Evolutionary conservation across 495 filamentous ascomycete genomes (phyloP).

Genomic region (Penicillium paradoxum): DNA sequence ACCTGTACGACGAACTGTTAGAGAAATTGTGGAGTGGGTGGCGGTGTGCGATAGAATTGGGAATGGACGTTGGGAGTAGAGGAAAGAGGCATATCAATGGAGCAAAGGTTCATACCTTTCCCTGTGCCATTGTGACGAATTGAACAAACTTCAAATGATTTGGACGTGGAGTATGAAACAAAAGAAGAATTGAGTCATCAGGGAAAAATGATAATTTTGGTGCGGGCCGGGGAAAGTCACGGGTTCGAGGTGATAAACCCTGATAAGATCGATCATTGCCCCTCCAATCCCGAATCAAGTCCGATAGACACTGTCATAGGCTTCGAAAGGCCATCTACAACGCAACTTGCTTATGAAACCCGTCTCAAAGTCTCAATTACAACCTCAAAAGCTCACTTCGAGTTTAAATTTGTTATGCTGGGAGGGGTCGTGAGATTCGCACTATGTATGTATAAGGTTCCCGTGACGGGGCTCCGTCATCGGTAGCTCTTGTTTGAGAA

Average conservation of each 20-base stretch:
- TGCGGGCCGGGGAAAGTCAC: slow-evolving; percentile 25
- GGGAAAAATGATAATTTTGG: slow-evolving; percentile 26
- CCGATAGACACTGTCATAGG: neutral
- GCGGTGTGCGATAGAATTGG: slow-evolving; percentile 18
- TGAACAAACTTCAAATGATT: slow-evolving; percentile 6
- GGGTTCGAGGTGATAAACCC: slow-evolving; percentile 24
- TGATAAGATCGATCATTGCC: slow-evolving; percentile 14
- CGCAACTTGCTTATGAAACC: no score
- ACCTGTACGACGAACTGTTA: slow-evolving; percentile 26
- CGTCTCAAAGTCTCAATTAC: no score
- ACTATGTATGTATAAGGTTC: neutral
- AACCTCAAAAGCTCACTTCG: no score
- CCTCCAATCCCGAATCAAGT: slow-evolving; percentile 2
- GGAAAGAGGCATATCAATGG: neutral
- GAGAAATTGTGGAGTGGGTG: slow-evolving; percentile 10
- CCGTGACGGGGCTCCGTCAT: slow-evolving; percentile 1
- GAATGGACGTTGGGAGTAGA: neutral
- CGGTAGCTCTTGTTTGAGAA: neutral
- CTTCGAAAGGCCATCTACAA: no score
- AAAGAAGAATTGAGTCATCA: slow-evolving; percentile 30
- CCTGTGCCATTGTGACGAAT: slow-evolving; percentile 25
- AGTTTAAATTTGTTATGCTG: neutral
- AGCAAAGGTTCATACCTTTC: slow-evolving; percentile 22
- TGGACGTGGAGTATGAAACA: slow-evolving; percentile 13
- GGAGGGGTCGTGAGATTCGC: neutral